Base-by-base conservation (phyloP, 441 rosid genomes). In the Gossypium schwendimanii region DNA sequence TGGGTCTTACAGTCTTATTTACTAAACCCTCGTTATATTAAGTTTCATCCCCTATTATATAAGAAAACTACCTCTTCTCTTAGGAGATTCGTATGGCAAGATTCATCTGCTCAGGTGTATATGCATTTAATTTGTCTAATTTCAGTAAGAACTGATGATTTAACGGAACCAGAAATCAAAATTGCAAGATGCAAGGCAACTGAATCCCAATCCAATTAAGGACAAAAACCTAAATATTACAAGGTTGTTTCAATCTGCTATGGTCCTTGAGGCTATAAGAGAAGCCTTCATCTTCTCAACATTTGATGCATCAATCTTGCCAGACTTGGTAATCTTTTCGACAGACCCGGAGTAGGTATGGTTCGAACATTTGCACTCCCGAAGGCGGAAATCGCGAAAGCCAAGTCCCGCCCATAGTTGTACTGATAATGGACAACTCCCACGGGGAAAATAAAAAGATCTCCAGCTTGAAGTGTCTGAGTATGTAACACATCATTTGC, bases 151-250 rank as follows among this genome's bases (percentile, higher is more conserved):
- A 36, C 41, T 36, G 41, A 7, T 7, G 10, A 36, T 36, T 39
- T 39, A 1, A 39, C 8, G 45, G 45, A 39, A 39, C 12, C 2
- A 11, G 12, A 39, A 39, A 39, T 39, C 45, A 39, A 39, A 39
- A 39, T 39, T 39, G 45, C 12, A 39, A 9, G 45, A 92, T 93
- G 93, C 73, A 92, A 98, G 99, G 87, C 33, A 58, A 14, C 14
- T 24, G 33, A 11, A 58, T 36, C 6, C 18, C 18, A 59, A 26
- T 26, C 17, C 63, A 24, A 4, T 23, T 58, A 58, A 4, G 15
- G 33, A 58, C 6, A 3, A 9, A 36, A 63, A 4, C 21, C 26
- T 36, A 10, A 4, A 20, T 62, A 63, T 36, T 21, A 63, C 20
- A 63, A 10, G 24, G 68, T 18, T 63, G 15, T 63, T 63, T 63